Evolutionary conservation across 805 yeast genomes (phyloP), one percentile per base, ranked within the genome.

Genomic region (Candida golubevii): DNA sequence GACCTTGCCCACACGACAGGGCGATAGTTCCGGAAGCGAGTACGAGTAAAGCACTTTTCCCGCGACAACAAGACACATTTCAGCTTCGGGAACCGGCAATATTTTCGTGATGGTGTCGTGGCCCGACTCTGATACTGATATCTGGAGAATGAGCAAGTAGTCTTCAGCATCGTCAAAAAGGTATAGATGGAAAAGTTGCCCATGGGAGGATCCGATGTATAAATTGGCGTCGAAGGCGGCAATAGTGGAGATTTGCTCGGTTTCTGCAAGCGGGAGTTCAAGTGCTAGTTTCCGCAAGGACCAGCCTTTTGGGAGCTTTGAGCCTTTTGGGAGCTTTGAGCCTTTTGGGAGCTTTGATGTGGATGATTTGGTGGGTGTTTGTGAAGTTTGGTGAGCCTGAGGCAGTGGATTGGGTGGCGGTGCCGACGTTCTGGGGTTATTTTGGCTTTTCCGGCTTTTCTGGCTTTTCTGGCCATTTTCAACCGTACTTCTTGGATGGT

Each of bases 141-240:
- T 36, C 40, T 57, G 55, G 18, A 62, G 51, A 9, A 67, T 62
- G 14, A 61, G 49, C 32, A 67, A 61, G 47, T 60, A 69, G 18
- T 56, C 63, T 26, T 62, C 58, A 14, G 66, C 67, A 52, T 69
- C 74, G 35, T 69, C 73, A 41, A 71, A 69, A 10, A 60, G 57
- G 48, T 67, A 66, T 44, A 62, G 65, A 47, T 71, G 75, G 26
- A 66, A 59, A n/a, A 71, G 46, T 13, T 57, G 60, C 8, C 74
- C 73, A 2, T 23, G 26, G n/a, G 60, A 48, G 1, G 72, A 67
- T 6, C 75, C 74, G 27, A 70, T 43, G 45, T 70, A 71, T 2
- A 71, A 45, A 38, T 70, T 69, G 34, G 65, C 43, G 12, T 57
- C 55, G 39, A 48, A 60, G 10, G 65, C 42, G 8, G 63, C 51